Evolutionary conservation across 2,329 filamentous ascomycete genomes (phyloP).

Genomic region (Trichoderma sp.): DNA sequence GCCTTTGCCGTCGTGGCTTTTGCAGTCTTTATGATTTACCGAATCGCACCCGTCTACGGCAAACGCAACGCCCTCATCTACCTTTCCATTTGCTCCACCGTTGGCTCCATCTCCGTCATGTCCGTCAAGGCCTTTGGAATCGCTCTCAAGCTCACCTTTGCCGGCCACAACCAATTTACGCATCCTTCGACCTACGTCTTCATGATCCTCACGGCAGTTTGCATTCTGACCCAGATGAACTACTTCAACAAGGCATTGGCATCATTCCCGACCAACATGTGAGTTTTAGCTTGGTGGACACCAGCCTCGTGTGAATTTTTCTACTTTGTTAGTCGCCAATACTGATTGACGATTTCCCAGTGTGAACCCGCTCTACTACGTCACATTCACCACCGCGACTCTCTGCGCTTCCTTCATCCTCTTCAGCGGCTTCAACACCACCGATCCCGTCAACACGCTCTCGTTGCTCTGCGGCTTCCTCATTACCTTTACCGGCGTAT

Average conservation of each 20-base stretch:
- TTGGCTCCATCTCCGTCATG: slow-evolving; percentile 98
- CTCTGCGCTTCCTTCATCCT: slow-evolving; percentile 94
- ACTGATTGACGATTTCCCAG: slow-evolving; percentile 45
- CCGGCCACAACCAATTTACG: slow-evolving; percentile 90
- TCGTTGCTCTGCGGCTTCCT: slow-evolving; percentile 91
- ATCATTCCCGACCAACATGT: slow-evolving; percentile 97
- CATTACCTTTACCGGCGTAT: slow-evolving; percentile 91
- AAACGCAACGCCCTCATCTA: slow-evolving; percentile 96
- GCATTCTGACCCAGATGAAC: slow-evolving; percentile 99
- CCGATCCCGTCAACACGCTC: slow-evolving; percentile 84
- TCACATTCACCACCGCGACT: slow-evolving; percentile 93
- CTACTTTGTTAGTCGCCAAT: background rate
- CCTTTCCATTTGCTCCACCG: slow-evolving; percentile 95
- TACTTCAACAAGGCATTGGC: slow-evolving; percentile 99
- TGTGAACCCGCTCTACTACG: slow-evolving; percentile 95
- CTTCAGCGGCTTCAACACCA: slow-evolving; percentile 94
- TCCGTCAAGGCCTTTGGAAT: slow-evolving; percentile 98
- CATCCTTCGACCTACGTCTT: slow-evolving; percentile 97
- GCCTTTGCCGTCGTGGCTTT: slow-evolving; percentile 77
- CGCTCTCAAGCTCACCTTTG: slow-evolving; percentile 90
- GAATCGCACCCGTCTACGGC: slow-evolving; percentile 81
- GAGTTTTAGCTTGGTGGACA: slow-evolving; percentile 38
- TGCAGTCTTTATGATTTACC: slow-evolving; percentile 93
- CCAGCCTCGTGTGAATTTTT: background rate
- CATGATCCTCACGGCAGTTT: slow-evolving; percentile 86